Evolutionary conservation across 2,329 filamentous ascomycete genomes (phyloP), one percentile per base, ranked within the genome.

Genomic region (Fusarium sp.): DNA sequence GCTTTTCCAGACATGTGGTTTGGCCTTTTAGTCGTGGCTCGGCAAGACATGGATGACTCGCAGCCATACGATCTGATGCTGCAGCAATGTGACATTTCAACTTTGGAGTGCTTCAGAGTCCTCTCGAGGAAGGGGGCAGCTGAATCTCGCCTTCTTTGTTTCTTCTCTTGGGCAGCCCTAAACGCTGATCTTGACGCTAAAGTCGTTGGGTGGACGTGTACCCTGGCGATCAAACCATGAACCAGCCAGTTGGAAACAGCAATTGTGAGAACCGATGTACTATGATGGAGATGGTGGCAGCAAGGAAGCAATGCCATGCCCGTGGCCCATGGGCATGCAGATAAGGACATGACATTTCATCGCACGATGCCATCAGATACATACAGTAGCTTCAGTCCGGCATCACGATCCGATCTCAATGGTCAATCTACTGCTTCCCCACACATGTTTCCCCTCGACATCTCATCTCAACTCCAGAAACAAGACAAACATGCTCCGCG

Each of bases 361-460:
- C 16, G 58, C 71, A 60, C 54, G 56, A 63, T 62, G 43, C 18
- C 46, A 63, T 56, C 45, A 71, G 59, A 37, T n/a, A 37, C 34
- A 37, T 37, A 37, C 34, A n/a, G 56, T 61, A 63, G 59, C 63
- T 63, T 68, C 53, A 66, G 59, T 56, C 48, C 56, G 51, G 64
- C 27, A 60, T 43, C 58, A 50, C 72, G 66, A 73, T 72, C 72
- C 41, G 71, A 74, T 68, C 71, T 74, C 28, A 72, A 61, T 64
- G 66, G 27, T 49, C 59, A 73, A 73, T 69, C 61, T 72, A 28
- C 53, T 30, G 41, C 59, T 69, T 64, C 71, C 72, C 74, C 72
- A 66, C 72, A 68, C 61, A 71, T 61, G 49, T 54, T 66, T 62
- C 64, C 56, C 47, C 62, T 64, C 56, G 46, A 55, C 49, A 59